Percentiles rank a stretch among this genome's conserved stretches.
Evolutionary conservation across 2,329 filamentous ascomycete species (phyloP).

Genomic region (Fonsecaea pedrosoi): DNA sequence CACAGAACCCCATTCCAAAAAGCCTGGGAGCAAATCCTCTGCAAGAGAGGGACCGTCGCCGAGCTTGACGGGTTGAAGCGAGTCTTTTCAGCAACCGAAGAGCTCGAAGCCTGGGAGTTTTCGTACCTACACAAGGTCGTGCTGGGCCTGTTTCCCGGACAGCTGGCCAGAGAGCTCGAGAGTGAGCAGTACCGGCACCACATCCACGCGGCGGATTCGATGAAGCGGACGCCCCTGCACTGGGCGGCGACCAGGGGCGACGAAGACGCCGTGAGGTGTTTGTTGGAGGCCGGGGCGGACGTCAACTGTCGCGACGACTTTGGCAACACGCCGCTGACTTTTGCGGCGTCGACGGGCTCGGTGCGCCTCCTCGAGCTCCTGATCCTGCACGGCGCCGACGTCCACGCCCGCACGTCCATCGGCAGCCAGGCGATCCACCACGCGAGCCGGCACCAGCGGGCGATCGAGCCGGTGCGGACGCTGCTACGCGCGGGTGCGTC

Average conservation of each 20-base stretch:
- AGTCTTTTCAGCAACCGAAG: neutral
- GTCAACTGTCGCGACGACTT: neutral
- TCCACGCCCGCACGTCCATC: neutral
- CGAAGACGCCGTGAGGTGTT: neutral
- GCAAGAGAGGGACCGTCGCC: neutral
- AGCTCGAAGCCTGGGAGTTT: neutral
- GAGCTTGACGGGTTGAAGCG: neutral
- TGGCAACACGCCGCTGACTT: neutral
- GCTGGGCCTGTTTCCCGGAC: neutral
- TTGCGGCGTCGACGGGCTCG: neutral
- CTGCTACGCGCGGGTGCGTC: neutral
- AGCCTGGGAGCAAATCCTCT: conserved; percentile 3
- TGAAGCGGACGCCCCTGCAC: conserved; percentile 15
- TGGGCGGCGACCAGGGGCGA: conserved; percentile 13
- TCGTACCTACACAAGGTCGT: neutral
- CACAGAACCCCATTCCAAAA: neutral
- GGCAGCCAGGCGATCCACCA: neutral
- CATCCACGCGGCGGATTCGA: neutral
- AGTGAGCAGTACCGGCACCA: conserved; percentile 1
- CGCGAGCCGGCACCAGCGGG: neutral
- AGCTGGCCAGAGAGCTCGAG: neutral
- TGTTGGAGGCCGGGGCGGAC: neutral
- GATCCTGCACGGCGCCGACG: neutral
- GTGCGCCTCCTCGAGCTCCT: neutral
- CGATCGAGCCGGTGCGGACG: neutral